These are phyloP conservation scores for Debaryomyces nepalensis DNA, from an alignment of 1,139 yeast genomes.

Conservation along the genomic window DNA sequence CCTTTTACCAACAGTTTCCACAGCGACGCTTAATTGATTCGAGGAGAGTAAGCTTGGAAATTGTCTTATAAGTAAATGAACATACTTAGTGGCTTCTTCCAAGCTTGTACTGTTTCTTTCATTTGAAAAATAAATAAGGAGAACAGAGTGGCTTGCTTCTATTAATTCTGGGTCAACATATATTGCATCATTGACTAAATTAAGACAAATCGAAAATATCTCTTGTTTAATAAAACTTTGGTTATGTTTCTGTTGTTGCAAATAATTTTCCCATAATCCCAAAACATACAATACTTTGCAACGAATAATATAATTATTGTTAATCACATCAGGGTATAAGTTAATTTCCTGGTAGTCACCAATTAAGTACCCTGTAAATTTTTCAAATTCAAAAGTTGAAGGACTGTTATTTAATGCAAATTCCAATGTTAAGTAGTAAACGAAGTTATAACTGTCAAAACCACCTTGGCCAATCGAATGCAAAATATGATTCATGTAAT, in stretches of 20 bases:
- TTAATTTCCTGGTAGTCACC: slow-evolving; percentile 45
- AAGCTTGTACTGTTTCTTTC: slow-evolving; percentile 28
- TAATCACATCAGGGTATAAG: slow-evolving; percentile 39
- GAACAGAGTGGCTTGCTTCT: slow-evolving; percentile 73
- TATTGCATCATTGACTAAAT: slow-evolving; percentile 40
- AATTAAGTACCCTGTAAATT: slow-evolving; percentile 44
- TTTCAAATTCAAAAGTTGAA: slow-evolving; percentile 37
- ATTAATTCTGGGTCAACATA: slow-evolving; percentile 43
- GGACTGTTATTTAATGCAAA: slow-evolving; percentile 35
- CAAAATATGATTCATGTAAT: slow-evolving; percentile 57
- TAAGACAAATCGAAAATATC: slow-evolving; percentile 49
- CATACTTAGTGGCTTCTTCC: slow-evolving; percentile 37
- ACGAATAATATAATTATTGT: slow-evolving; percentile 40
- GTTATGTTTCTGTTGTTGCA: slow-evolving; percentile 38
- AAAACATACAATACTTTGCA: slow-evolving; percentile 60
- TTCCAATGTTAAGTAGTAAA: slow-evolving; percentile 58
- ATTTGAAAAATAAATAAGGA: slow-evolving; percentile 51
- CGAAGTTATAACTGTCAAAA: slow-evolving; percentile 69
- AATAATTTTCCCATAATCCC: slow-evolving; percentile 61
- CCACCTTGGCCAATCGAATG: slow-evolving; percentile 71
- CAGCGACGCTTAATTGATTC: slow-evolving; percentile 60
- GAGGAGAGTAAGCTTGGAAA: slow-evolving; percentile 63
- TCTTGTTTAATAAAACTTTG: slow-evolving; percentile 32
- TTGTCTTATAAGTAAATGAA: slow-evolving; percentile 43
- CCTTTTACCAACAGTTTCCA: slow-evolving; percentile 59